These are phyloP conservation scores for Monilinia polystroma DNA, from an alignment of 2,329 filamentous ascomycete species.

Conservation along the genomic window DNA sequence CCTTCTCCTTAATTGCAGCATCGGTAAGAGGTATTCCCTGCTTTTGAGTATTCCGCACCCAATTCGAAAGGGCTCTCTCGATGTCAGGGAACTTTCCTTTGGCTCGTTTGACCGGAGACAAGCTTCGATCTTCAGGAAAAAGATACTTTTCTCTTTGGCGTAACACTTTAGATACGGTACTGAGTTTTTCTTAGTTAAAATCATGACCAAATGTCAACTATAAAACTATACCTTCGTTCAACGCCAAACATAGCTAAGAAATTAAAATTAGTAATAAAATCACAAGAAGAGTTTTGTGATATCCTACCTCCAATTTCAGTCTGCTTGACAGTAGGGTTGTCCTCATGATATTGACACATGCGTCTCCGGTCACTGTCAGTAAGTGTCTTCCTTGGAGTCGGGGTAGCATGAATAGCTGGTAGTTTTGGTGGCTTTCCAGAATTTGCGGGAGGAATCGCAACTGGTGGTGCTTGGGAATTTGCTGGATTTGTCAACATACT, in stretches of 20 bases:
- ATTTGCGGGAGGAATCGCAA: slow-evolving; percentile 55
- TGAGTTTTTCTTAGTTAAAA: slow-evolving; percentile 42
- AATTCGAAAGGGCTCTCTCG: slow-evolving; percentile 84
- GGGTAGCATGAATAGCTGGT: slow-evolving; percentile 50
- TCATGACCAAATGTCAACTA: not conserved
- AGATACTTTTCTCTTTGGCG: slow-evolving; percentile 94
- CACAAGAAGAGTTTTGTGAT: not conserved
- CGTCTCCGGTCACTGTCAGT: slow-evolving; percentile 85
- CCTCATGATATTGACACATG: slow-evolving; percentile 93
- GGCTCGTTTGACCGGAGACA: slow-evolving; percentile 75
- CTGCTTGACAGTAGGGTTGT: slow-evolving; percentile 88
- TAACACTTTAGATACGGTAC: slow-evolving; percentile 97
- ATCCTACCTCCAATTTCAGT: slow-evolving; percentile 85
- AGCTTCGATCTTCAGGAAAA: slow-evolving; percentile 73
- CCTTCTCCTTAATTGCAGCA: slow-evolving; percentile 81
- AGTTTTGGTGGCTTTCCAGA: slow-evolving; percentile 47
- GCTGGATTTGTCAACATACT: slow-evolving; percentile 76
- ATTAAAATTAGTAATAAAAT: slow-evolving; percentile 6
- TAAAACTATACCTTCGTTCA: slow-evolving; percentile 78
- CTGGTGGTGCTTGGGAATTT: slow-evolving; percentile 55
- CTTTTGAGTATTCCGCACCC: slow-evolving; percentile 78
- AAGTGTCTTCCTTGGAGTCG: slow-evolving; percentile 79
- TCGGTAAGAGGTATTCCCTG: slow-evolving; percentile 73
- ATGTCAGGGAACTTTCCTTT: slow-evolving; percentile 90
- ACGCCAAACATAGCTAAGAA: slow-evolving; percentile 80